Evolutionary conservation across 2,329 filamentous ascomycete genomes (phyloP).

Genomic region (Pyrenophora seminiperda): DNA sequence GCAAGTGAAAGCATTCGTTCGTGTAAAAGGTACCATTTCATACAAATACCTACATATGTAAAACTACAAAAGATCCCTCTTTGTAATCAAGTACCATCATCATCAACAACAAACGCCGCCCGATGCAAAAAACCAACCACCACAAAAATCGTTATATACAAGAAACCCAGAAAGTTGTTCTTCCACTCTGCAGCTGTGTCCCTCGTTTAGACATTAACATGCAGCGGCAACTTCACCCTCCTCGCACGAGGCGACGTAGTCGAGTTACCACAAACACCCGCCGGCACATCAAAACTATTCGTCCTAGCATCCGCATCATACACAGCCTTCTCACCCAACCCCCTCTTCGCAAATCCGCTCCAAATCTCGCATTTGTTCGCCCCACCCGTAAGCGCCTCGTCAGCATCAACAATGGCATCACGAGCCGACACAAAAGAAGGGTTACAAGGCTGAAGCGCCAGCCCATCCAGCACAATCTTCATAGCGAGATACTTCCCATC

Average conservation of each 20-base stretch:
- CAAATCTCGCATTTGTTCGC: conserved; percentile 59
- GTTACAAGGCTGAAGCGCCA: conserved; percentile 63
- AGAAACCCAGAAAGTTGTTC: not conserved
- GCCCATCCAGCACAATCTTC: conserved; percentile 59
- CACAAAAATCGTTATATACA: not conserved
- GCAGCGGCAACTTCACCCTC: not conserved
- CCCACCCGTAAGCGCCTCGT: conserved; percentile 58
- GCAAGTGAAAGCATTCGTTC: too few relatives aligned
- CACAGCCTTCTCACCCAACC: conserved; percentile 51
- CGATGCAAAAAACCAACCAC: not conserved
- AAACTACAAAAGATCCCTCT: not conserved
- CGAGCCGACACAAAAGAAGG: conserved; percentile 60
- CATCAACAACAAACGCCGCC: not conserved
- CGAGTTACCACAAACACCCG: conserved; percentile 17
- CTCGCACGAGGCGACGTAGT: not conserved
- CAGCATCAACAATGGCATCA: conserved; percentile 62
- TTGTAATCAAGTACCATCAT: not conserved
- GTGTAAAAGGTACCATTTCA: too few relatives aligned
- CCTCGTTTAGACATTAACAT: not conserved
- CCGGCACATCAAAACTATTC: conserved; percentile 32
- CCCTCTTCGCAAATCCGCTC: conserved; percentile 62
- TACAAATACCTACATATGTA: not conserved
- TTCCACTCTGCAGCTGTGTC: not conserved
- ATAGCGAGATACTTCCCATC: conserved; percentile 60
- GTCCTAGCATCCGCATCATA: conserved; percentile 28